Evolutionary conservation across 2,329 filamentous ascomycete species (phyloP).

Genomic region (Talaromyces verruculosus): DNA sequence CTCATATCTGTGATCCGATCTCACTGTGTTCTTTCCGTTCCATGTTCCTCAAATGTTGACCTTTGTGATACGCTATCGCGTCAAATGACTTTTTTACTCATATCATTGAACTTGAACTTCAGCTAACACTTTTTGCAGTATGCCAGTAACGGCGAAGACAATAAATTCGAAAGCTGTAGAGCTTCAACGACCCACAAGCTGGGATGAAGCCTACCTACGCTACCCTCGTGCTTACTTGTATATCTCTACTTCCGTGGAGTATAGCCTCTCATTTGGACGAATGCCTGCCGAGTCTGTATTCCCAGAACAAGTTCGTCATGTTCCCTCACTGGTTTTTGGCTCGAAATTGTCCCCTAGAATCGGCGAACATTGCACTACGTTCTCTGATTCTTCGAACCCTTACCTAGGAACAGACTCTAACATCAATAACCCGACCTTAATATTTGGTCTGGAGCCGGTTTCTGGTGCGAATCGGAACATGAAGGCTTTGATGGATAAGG

Average conservation of each 20-base stretch:
- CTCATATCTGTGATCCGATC: not conserved
- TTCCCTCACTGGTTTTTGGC: not conserved
- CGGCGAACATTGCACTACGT: not conserved
- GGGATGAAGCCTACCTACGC: slow-evolving; percentile 29
- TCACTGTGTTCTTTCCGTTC: not conserved
- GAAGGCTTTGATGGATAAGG: not conserved
- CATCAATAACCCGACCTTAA: not conserved
- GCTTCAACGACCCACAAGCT: slow-evolving; percentile 26
- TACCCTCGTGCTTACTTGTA: slow-evolving; percentile 31
- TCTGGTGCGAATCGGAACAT: not conserved
- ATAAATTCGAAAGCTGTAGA: not conserved
- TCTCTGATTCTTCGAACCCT: not conserved
- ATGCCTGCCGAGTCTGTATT: not conserved
- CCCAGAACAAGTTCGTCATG: not conserved
- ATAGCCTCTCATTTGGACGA: slow-evolving; percentile 22
- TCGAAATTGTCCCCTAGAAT: not conserved
- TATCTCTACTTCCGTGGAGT: slow-evolving; percentile 31
- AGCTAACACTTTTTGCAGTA: not conserved
- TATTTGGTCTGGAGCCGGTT: not conserved
- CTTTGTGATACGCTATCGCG: not conserved
- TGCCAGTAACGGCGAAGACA: not conserved
- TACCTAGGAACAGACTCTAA: not conserved
- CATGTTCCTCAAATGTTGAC: not conserved
- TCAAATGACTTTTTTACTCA: not conserved
- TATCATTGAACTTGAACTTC: not conserved